These are phyloP conservation scores for Spiromastix sp. DNA, from an alignment of 2,329 filamentous ascomycete species.

Conservation along the genomic window DNA sequence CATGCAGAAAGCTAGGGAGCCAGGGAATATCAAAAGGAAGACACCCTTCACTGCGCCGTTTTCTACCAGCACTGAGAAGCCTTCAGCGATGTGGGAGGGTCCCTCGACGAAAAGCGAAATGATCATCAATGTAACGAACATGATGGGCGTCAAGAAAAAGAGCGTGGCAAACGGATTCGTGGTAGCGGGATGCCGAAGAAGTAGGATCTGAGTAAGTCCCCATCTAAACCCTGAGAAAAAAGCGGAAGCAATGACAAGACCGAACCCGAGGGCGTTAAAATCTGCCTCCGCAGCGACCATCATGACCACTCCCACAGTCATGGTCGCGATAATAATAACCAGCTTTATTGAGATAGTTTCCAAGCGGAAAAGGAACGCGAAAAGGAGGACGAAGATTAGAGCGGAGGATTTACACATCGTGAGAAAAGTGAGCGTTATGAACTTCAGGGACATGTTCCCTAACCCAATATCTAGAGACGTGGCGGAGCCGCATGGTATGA, in stretches of 20 bases:
- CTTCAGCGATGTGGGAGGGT: slow-evolving; percentile 54
- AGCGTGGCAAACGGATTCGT: slow-evolving; percentile 95
- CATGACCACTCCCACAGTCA: slow-evolving; percentile 90
- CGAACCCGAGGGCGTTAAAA: slow-evolving; percentile 77
- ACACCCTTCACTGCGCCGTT: slow-evolving; percentile 57
- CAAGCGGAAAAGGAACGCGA: slow-evolving; percentile 87
- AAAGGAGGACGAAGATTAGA: slow-evolving; percentile 86
- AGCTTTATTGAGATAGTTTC: slow-evolving; percentile 80
- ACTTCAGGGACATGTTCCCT: slow-evolving; percentile 90
- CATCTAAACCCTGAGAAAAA: slow-evolving; percentile 96
- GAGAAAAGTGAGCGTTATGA: slow-evolving; percentile 94
- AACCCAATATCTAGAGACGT: slow-evolving; percentile 93
- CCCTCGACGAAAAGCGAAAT: slow-evolving; percentile 85
- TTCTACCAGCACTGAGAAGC: slow-evolving; percentile 52
- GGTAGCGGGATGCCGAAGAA: slow-evolving; percentile 87
- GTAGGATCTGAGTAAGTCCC: slow-evolving; percentile 94
- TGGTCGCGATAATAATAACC: slow-evolving; percentile 75
- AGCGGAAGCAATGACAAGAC: slow-evolving; percentile 83
- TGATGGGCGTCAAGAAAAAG: slow-evolving; percentile 93
- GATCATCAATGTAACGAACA: slow-evolving; percentile 73
- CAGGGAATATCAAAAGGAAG: slow-evolving; percentile 76
- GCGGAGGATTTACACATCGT: slow-evolving; percentile 99
- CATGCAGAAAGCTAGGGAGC: slow-evolving; percentile 88
- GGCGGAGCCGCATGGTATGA: slow-evolving; percentile 82
- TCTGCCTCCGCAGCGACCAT: slow-evolving; percentile 95